Conservation (phyloP, 768 basidiomycete genomes). For the Auriscalpium vulgare region DNA sequence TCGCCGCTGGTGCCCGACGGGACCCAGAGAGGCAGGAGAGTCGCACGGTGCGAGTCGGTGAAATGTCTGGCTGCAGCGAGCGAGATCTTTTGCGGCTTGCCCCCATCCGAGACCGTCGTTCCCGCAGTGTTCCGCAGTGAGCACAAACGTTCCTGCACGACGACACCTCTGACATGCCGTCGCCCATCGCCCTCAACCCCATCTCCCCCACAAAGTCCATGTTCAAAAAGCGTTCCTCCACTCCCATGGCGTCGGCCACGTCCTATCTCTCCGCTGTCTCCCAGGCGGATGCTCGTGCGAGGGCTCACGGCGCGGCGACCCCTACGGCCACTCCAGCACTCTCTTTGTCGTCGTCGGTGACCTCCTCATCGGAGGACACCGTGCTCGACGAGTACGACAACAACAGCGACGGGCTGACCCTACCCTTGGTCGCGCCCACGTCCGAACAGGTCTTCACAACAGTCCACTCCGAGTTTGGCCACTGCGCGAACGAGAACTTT, state of each 20-base stretch:
- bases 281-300: constrained; percentile 60
- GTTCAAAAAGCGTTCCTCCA: constrained; percentile 37
- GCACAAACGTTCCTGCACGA: no score
- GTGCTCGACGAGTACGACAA: constrained; percentile 44
- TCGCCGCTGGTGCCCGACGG: no score
- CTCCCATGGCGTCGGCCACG: constrained; percentile 43
- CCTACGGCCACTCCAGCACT: constrained; percentile 63
- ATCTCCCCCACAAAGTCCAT: constrained; percentile 41
- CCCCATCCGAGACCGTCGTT: no score
- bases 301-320: constrained; percentile 32
- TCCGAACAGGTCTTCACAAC: constrained; percentile 74
- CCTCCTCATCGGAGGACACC: constrained; percentile 61
- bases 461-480: constrained; percentile 88
- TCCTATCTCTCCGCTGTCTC: constrained; percentile 56
- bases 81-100: no score
- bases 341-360: constrained; percentile 67
- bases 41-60: no score
- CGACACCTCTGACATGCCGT: constrained; percentile 8
- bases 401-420: constrained; percentile 43
- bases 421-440: constrained; percentile 63
- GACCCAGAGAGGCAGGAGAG: no score
- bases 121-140: no score
- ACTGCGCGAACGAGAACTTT: constrained; percentile 71
- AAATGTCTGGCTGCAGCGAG: no score
- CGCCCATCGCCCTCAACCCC: constrained; percentile 13